Percentiles rank a stretch among this genome's conserved stretches.
phyloP scores from a whole-genome alignment of 2,329 filamentous ascomycete species.

The Lecanosticta acicola region DNA sequence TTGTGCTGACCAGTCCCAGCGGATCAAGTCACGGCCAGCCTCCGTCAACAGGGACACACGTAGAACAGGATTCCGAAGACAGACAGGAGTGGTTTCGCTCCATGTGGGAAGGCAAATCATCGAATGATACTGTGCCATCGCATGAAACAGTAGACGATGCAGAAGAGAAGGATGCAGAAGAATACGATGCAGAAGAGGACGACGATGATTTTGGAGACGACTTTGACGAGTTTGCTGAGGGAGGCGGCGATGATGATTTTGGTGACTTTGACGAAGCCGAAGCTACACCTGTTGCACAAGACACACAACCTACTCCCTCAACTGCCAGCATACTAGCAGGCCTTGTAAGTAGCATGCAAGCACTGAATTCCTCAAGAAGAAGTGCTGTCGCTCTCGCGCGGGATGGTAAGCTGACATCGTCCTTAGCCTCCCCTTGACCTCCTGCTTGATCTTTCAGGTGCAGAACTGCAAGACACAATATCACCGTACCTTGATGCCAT shows the following conservation, averaged over 20 bases:
- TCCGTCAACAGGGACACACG: conserved; percentile 1
- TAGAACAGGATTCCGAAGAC: conserved; percentile 24
- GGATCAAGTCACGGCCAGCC: conserved; percentile 4
- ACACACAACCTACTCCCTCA: conserved; percentile 13
- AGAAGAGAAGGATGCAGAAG: conserved; percentile 54
- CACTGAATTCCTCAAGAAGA: neutral
- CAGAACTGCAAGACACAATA: conserved; percentile 56
- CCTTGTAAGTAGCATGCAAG: conserved; percentile 42
- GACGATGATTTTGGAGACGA: conserved; percentile 68
- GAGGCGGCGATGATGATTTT: conserved; percentile 44
- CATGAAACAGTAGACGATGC: conserved; percentile 23
- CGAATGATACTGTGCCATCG: conserved; percentile 14
- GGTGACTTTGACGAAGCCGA: conserved; percentile 46
- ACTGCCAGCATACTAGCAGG: conserved; percentile 35
- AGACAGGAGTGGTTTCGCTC: conserved; percentile 30
- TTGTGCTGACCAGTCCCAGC: conserved; percentile 4
- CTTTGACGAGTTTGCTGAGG: conserved; percentile 60
- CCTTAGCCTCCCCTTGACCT: conserved; percentile 27
- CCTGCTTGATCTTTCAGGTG: conserved; percentile 34
- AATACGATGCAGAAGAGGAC: conserved; percentile 43
- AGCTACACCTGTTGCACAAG: conserved; percentile 22
- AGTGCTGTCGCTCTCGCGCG: neutral
- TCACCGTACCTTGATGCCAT: conserved; percentile 62
- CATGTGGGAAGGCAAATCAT: conserved; percentile 28
- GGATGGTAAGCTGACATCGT: conserved; percentile 23